phyloP scores from a whole-genome alignment of 345 rosid genomes.

The Limnanthes douglasii region DNA sequence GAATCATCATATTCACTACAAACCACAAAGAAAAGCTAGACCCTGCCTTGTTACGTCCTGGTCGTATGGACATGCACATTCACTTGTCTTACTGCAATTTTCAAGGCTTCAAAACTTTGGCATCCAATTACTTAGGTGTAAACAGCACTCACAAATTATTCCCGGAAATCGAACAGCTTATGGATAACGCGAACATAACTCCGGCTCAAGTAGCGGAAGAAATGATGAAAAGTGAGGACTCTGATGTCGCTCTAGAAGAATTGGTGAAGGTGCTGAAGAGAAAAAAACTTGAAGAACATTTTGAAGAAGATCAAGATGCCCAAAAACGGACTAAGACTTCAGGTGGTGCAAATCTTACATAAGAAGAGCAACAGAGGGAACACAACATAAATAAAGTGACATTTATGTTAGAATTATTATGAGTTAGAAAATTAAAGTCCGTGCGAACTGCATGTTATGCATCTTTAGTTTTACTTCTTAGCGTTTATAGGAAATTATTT shows the following conservation, averaged over 20 bases:
- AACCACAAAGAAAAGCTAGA: slow-evolving; percentile 64
- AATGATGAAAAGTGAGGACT: slow-evolving; percentile 39
- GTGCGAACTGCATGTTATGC: too few relatives aligned
- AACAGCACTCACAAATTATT: slow-evolving; percentile 29
- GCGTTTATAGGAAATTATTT: too few relatives aligned
- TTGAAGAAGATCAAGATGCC: too few relatives aligned
- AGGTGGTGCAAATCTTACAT: too few relatives aligned
- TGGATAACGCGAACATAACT: slow-evolving; percentile 16
- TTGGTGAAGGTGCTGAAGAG: slow-evolving; percentile 25
- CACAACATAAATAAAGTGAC: too few relatives aligned
- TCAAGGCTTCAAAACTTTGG: slow-evolving; percentile 32
- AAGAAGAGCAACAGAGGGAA: too few relatives aligned
- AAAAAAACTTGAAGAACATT: slow-evolving; percentile 16
- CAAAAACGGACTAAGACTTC: too few relatives aligned
- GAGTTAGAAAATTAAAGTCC: too few relatives aligned
- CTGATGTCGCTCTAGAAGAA: slow-evolving; percentile 30
- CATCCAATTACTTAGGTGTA: slow-evolving; percentile 30
- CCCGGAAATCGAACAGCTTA: slow-evolving; percentile 19
- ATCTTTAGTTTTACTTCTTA: too few relatives aligned
- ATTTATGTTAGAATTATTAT: too few relatives aligned
- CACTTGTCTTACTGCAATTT: slow-evolving; percentile 55
- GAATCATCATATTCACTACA: slow-evolving; percentile 67
- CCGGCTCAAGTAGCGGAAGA: slow-evolving; percentile 48
- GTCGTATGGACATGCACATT: slow-evolving; percentile 75
- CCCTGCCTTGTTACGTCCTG: slow-evolving; percentile 48